Evolutionary conservation across 768 basidiomycete species (phyloP).

Genomic region (Rickenella mellea): DNA sequence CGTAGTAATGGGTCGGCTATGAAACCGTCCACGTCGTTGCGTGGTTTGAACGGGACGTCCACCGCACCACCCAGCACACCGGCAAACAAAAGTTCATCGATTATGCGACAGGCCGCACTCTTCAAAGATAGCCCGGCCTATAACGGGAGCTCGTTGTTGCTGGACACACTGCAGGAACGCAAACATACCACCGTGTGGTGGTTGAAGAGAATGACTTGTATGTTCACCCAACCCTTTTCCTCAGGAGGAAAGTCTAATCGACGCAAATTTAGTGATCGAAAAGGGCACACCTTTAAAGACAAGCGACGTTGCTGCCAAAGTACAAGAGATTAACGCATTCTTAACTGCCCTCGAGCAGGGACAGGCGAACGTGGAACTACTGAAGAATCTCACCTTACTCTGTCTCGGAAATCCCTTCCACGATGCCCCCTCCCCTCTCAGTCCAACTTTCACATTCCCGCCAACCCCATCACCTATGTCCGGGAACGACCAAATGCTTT

Average conservation of each 20-base stretch:
- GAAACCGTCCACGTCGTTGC: constrained; percentile 28
- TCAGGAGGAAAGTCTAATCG: constrained; percentile 10
- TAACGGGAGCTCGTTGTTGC: constrained; percentile 45
- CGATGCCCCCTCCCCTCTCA: constrained; percentile 43
- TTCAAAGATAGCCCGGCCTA: constrained; percentile 76
- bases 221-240: constrained; percentile 17
- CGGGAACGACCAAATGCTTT: constrained; percentile 28
- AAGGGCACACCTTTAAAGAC: constrained; percentile 37
- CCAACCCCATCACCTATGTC: constrained; percentile 51
- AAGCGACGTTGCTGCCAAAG: constrained; percentile 27
- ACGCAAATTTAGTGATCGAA: constrained; percentile 30
- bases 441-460: constrained; percentile 36
- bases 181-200: constrained; percentile 78
- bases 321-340: constrained; percentile 43
- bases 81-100: constrained; percentile 40
- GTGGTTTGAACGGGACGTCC: constrained; percentile 23
- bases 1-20: constrained; percentile 18
- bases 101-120: constrained; percentile 66
- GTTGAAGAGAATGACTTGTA: constrained; percentile 66
- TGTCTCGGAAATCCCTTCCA: constrained; percentile 50
- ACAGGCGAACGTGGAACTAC: constrained; percentile 36
- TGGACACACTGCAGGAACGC: constrained; percentile 59
- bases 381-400: constrained; percentile 60
- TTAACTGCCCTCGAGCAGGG: constrained; percentile 46
- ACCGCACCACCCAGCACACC: constrained; percentile 53